Conservation (phyloP, 805 yeast species). For the Wickerhamomyces strasburgensis region DNA sequence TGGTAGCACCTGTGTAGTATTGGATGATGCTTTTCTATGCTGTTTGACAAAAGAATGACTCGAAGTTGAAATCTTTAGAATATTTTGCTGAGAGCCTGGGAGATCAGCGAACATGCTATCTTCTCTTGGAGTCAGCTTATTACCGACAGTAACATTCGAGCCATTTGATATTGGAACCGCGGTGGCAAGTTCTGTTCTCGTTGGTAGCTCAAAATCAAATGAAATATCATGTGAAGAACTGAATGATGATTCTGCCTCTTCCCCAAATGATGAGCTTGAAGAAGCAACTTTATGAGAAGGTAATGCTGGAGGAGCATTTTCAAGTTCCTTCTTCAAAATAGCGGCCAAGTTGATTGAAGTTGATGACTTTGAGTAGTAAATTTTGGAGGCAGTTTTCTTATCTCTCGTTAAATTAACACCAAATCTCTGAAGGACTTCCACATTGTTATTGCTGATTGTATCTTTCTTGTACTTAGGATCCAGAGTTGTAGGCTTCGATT, state of each 20-base stretch:
- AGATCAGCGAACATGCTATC: slow-evolving; percentile 25
- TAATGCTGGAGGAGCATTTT: slow-evolving; percentile 9
- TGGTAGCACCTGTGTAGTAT: slow-evolving; percentile 8
- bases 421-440: slow-evolving; percentile 18
- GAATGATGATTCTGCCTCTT: slow-evolving; percentile 3
- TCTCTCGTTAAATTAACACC: slow-evolving; percentile 20
- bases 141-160: slow-evolving; percentile 22
- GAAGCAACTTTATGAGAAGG: slow-evolving; percentile 17
- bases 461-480: slow-evolving; percentile 23
- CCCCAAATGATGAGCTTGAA: slow-evolving; percentile 22
- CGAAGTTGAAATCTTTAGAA: slow-evolving; percentile 13
- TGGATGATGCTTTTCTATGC: slow-evolving; percentile 19
- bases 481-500: slow-evolving; percentile 16
- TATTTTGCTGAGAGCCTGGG: slow-evolving; percentile 6
- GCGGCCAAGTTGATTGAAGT: slow-evolving; percentile 24
- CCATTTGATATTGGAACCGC: slow-evolving; percentile 24
- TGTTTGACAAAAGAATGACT: slow-evolving; percentile 18
- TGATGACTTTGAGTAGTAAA: slow-evolving; percentile 25
- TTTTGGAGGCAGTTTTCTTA: slow-evolving; percentile 18
- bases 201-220: slow-evolving; percentile 25
- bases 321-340: slow-evolving; percentile 12
- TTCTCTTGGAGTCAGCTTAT: slow-evolving; percentile 11
- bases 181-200: slow-evolving; percentile 23
- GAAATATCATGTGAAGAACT: slow-evolving; percentile 17
- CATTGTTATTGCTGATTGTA: slow-evolving; percentile 15